Evolutionary conservation across 331 rosid genomes (phyloP).

Genomic region (Acacia pycnantha): DNA sequence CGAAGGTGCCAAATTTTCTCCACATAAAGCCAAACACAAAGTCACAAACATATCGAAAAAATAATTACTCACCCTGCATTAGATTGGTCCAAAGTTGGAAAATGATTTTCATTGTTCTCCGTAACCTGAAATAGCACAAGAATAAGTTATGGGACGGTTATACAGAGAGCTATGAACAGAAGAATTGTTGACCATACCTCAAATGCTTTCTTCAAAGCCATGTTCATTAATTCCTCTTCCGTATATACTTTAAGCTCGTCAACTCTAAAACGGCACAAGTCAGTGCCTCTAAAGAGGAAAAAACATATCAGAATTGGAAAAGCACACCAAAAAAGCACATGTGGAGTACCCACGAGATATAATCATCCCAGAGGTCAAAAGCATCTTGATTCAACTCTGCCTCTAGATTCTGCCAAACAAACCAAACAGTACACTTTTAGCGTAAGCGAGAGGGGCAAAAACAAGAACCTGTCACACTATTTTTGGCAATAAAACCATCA

Average conservation of each 20-base stretch:
- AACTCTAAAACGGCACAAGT: constrained; percentile 44
- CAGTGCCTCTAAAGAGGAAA: neutral
- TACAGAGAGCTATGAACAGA: neutral
- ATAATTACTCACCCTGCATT: constrained; percentile 25
- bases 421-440: neutral
- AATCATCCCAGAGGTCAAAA: constrained; percentile 38
- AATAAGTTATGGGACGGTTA: neutral
- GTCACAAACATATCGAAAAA: too few species aligned
- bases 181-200: neutral
- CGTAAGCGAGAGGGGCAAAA: neutral
- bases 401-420: constrained; percentile 48
- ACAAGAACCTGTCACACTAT: neutral
- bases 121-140: constrained; percentile 26
- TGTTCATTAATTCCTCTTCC: neutral
- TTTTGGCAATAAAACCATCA: neutral
- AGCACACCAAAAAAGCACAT: neutral
- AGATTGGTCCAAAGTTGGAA: neutral
- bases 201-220: neutral
- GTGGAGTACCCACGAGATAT: constrained; percentile 49
- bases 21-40: neutral
- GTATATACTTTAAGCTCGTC: constrained; percentile 54
- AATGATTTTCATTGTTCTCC: constrained; percentile 26
- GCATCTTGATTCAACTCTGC: constrained; percentile 43
- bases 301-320: neutral
- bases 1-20: neutral